A percentile compares a stretch with the other conserved stretches of the same genome.
Conservation (phyloP, 2,329 filamentous ascomycete species). For the Ceratocystis destructans region DNA sequence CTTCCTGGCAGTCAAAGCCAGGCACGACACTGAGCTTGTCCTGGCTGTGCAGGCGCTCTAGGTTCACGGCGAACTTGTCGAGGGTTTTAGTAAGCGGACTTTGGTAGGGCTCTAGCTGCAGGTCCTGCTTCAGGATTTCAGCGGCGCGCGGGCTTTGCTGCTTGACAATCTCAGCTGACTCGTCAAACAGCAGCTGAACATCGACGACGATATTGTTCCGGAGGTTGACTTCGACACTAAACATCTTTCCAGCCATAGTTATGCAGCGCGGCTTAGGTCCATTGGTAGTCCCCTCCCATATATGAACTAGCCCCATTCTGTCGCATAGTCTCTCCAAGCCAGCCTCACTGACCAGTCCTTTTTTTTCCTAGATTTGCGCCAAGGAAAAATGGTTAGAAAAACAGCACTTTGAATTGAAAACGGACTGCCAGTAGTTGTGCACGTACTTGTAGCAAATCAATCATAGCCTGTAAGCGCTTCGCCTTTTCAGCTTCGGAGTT, state of each 20-base stretch:
- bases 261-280: slow-evolving; percentile 37
- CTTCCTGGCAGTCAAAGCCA: slow-evolving; percentile 62
- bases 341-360: slow-evolving; percentile 57
- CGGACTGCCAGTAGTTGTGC: not conserved
- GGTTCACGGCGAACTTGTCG: slow-evolving; percentile 55
- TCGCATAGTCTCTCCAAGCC: slow-evolving; percentile 59
- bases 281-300: slow-evolving; percentile 43
- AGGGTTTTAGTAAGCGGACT: slow-evolving; percentile 57
- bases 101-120: slow-evolving; percentile 45
- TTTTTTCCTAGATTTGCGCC: slow-evolving; percentile 28
- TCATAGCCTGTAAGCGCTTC: slow-evolving; percentile 40
- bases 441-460: slow-evolving; percentile 37
- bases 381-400: slow-evolving; percentile 17
- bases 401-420: not conserved
- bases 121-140: slow-evolving; percentile 50
- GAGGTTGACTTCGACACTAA: slow-evolving; percentile 48
- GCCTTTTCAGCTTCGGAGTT: slow-evolving; percentile 39
- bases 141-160: slow-evolving; percentile 49
- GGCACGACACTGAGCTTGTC: slow-evolving; percentile 59
- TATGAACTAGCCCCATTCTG: slow-evolving; percentile 49
- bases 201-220: slow-evolving; percentile 47
- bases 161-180: slow-evolving; percentile 43
- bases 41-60: slow-evolving; percentile 53
- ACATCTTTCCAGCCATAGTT: slow-evolving; percentile 47
- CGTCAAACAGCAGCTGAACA: slow-evolving; percentile 49